These are phyloP conservation scores for Kwoniella sp. DNA, from an alignment of 768 basidiomycete genomes.

Conservation along the genomic window DNA sequence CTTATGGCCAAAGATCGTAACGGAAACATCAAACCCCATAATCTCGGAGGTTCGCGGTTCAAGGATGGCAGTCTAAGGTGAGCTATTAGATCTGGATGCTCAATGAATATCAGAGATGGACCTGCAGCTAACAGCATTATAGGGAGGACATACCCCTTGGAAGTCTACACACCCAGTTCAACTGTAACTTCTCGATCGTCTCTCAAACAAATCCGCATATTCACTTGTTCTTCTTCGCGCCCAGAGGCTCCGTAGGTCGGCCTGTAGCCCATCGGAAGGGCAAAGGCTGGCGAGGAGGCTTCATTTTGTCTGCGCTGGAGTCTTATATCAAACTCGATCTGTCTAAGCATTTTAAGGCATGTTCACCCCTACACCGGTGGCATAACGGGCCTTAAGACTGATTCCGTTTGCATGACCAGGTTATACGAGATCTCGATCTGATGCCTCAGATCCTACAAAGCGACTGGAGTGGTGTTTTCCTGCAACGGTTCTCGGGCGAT, in stretches of 20 bases:
- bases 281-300: slow-evolving; percentile 93
- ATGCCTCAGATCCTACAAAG: slow-evolving; percentile 88
- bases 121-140: too few species aligned
- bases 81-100: slow-evolving; percentile 18
- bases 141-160: slow-evolving; percentile 94
- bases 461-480: slow-evolving; percentile 95
- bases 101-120: too few species aligned
- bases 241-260: slow-evolving; percentile 59
- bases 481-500: slow-evolving; percentile 78
- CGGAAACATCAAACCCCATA: slow-evolving; percentile 83
- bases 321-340: slow-evolving; percentile 94
- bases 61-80: slow-evolving; percentile 88
- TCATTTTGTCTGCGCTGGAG: slow-evolving; percentile 84
- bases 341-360: slow-evolving; percentile 89
- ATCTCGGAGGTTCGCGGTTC: slow-evolving; percentile 83
- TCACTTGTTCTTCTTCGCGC: slow-evolving; percentile 92
- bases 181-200: slow-evolving; percentile 87
- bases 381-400: background rate
- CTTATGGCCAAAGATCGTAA: slow-evolving; percentile 86
- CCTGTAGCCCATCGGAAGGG: slow-evolving; percentile 93
- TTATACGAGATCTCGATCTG: slow-evolving; percentile 94
- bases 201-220: slow-evolving; percentile 85
- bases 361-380: slow-evolving; percentile 4
- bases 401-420: slow-evolving; percentile 56
- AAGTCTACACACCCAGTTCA: slow-evolving; percentile 61